Percentiles rank a stretch among this genome's conserved stretches.
Evolutionary conservation across 352 stramenopile genomes (phyloP).

Genomic region (Pythium phragmiticola): DNA sequence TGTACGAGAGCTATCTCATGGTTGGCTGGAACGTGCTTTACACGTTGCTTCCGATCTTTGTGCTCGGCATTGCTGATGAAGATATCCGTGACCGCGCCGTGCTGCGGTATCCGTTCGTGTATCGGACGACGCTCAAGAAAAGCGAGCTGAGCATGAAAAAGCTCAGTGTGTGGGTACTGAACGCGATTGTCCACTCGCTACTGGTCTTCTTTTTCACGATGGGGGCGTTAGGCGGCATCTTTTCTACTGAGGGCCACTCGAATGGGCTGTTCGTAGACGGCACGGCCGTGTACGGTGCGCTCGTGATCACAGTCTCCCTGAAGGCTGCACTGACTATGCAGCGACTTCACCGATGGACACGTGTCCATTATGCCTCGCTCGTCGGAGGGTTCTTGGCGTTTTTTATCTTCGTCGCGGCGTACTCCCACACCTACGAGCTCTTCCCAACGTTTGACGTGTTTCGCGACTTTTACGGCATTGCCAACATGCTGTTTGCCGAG

Average conservation of each 20-base stretch:
- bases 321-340: constrained; percentile 77
- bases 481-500: constrained; percentile 53
- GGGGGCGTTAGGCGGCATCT: constrained; percentile 38
- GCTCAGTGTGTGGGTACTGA: constrained; percentile 67
- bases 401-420: constrained; percentile 65
- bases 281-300: constrained; percentile 71
- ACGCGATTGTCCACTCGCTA: constrained; percentile 69
- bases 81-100: constrained; percentile 76
- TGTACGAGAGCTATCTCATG: constrained; percentile 89
- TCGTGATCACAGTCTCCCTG: constrained; percentile 78
- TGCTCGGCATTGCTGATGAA: constrained; percentile 81
- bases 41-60: constrained; percentile 92
- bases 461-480: constrained; percentile 69
- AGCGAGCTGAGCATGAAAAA: constrained; percentile 62
- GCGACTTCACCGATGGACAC: constrained; percentile 70
- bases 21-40: constrained; percentile 96
- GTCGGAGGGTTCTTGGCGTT: constrained; percentile 61
- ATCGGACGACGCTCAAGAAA: constrained; percentile 61
- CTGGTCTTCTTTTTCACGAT: constrained; percentile 73
- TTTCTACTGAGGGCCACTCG: constrained; percentile 38
- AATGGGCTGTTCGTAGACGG: constrained; percentile 75
- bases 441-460: constrained; percentile 73
- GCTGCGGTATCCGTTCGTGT: constrained; percentile 76
- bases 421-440: constrained; percentile 65
- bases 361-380: constrained; percentile 69